Percentiles rank a stretch among this genome's conserved stretches.
These are phyloP conservation scores for Leishmania turanica DNA, from an alignment of 208 protist species.

Conservation along the genomic window DNA sequence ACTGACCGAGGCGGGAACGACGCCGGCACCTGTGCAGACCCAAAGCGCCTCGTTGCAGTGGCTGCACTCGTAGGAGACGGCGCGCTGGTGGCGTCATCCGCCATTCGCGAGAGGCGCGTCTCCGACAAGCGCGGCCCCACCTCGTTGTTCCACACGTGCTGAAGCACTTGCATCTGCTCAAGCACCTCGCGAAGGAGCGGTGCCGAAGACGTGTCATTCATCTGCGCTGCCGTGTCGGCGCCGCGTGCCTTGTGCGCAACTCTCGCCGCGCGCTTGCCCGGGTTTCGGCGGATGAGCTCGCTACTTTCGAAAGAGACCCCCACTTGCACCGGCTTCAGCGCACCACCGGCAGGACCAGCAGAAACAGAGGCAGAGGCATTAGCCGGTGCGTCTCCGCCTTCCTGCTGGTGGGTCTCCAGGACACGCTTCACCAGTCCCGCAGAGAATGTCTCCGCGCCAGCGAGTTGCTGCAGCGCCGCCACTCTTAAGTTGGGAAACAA, in stretches of 20 bases:
- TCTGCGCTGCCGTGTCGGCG: conserved; percentile 1
- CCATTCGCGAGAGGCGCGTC: conserved; percentile 2
- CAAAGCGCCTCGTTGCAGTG: background rate
- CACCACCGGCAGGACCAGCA: background rate
- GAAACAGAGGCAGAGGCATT: conserved; percentile 4
- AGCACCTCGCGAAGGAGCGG: conserved; percentile 29
- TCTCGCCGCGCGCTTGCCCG: background rate
- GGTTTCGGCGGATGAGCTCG: background rate
- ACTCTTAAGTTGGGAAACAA: conserved; percentile 70
- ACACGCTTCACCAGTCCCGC: conserved; percentile 17
- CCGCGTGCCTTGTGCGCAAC: background rate
- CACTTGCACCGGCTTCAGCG: conserved; percentile 25
- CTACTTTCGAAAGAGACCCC: conserved; percentile 18
- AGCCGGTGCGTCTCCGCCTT: background rate
- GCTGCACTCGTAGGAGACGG: background rate
- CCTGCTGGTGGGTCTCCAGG: conserved; percentile 1
- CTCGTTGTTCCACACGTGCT: conserved; percentile 45
- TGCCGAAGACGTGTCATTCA: background rate
- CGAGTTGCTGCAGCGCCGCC: conserved; percentile 50
- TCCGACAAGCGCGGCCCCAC: conserved; percentile 23
- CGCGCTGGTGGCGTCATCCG: background rate
- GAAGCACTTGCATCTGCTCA: conserved; percentile 40
- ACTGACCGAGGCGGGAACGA: background rate
- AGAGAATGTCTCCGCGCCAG: conserved; percentile 43
- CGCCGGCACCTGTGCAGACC: background rate